These are phyloP conservation scores for Vigna radiata DNA, from an alignment of 306 rosid species.

Conservation along the genomic window DNA sequence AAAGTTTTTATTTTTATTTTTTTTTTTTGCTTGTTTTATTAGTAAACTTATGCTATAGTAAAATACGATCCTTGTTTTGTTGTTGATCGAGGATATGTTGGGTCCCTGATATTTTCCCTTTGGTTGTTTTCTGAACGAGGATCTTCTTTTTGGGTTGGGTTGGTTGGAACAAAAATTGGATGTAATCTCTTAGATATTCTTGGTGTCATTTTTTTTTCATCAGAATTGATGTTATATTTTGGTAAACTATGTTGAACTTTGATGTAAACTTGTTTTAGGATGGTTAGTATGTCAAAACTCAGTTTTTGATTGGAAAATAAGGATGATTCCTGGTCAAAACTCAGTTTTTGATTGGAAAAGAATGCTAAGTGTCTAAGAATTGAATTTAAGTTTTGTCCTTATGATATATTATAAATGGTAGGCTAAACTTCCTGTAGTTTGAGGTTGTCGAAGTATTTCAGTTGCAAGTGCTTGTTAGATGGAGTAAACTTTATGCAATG, in stretches of 20 bases:
- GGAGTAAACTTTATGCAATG: slow-evolving; percentile 44
- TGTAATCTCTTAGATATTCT: background rate
- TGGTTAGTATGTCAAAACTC: background rate
- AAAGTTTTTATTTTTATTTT: background rate
- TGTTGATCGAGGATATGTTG: background rate
- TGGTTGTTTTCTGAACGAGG: background rate
- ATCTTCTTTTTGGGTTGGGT: slow-evolving; percentile 8
- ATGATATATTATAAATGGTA: too few species aligned
- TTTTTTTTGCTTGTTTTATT: background rate
- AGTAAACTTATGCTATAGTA: background rate
- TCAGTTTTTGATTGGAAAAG: too few species aligned
- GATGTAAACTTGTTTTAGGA: background rate
- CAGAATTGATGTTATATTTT: background rate
- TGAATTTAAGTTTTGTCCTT: too few species aligned
- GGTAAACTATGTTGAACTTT: background rate
- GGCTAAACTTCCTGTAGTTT: too few species aligned
- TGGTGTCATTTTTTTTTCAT: background rate
- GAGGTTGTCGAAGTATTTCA: too few species aligned
- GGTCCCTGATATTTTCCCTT: background rate
- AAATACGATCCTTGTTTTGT: background rate
- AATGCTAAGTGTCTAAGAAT: too few species aligned
- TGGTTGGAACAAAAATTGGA: background rate
- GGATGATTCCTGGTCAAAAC: too few species aligned
- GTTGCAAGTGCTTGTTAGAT: too few species aligned
- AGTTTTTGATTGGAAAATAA: too few species aligned